Evolutionary conservation across 2,329 filamentous ascomycete species (phyloP), one percentile per base, ranked within the genome.

Genomic region (Capronia americana): DNA sequence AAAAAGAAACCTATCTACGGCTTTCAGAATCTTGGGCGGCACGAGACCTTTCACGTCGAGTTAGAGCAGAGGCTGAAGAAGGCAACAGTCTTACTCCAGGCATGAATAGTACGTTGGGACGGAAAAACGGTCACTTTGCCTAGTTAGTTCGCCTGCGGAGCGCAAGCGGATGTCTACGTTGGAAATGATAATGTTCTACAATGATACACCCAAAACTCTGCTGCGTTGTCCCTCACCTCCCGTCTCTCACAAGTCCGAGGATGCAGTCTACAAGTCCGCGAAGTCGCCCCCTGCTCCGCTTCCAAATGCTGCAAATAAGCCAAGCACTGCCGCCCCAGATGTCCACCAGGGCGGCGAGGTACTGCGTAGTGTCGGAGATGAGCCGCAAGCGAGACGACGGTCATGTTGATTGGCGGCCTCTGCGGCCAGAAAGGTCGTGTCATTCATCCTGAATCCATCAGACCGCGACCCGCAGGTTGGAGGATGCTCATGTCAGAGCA

Each of bases 21-120:
- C 2, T 73, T 72, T 50, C 70, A 73, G 51, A 57, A 54, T 17
- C 64, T 72, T 12, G 71, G 71, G 8, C 63, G 66, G 51, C 70
- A 72, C 20, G 71, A 73, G 54, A 69, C 64, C 24, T 66, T 69
- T 41, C 70, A 70, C 38, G 48, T 69, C 28, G 71, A 72, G 57
- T 57, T 73, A 38, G 70, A 72, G 24, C 61, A 57, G 41, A 65
- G 70, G 62, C 56, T 73, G 50, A 65, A 61, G 44, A 61, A 59
- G 51, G 69, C 66, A 10, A 63, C 61, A 24, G 56, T 51, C 17
- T 57, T 56, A 20, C 48, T 72, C 34, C 53, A 55, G 28, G 34
- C 55, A 32, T 61, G 48, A 64, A 51, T 28, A 57, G 23, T n/a
- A 20, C n/a, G 5, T 14, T 55, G 24, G 24, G 2, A 44, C 17